Evolutionary conservation across 192 early-diverging fungal genomes (phyloP).

Genomic region (Hyaloraphidium curvatum): DNA sequence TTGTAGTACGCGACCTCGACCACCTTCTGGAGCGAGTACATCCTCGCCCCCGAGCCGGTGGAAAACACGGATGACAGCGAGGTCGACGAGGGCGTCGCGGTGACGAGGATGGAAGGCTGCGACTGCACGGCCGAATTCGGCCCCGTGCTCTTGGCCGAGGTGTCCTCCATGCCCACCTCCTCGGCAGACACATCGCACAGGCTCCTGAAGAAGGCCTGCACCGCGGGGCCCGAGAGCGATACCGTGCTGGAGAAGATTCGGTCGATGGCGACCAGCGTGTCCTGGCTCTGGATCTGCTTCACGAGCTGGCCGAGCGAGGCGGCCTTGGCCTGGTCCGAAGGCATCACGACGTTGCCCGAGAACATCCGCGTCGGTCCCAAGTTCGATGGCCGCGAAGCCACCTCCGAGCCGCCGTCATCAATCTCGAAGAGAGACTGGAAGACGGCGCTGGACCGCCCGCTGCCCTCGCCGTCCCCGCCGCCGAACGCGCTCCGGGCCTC

Average conservation of each 20-base stretch:
- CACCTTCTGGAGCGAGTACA: slow-evolving; percentile 9
- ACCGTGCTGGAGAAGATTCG: slow-evolving; percentile 1
- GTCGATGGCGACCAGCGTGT: slow-evolving; percentile 2
- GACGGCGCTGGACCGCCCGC: neutral
- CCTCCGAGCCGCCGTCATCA: neutral
- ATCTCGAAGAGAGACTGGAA: neutral
- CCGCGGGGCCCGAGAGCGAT: neutral
- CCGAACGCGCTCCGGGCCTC: too few relatives aligned
- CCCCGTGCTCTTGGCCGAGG: neutral
- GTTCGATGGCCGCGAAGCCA: too few relatives aligned
- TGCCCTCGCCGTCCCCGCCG: neutral
- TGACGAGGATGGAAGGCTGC: too few relatives aligned
- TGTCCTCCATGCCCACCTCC: slow-evolving; percentile 4
- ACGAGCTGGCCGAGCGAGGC: neutral
- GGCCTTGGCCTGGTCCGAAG: neutral
- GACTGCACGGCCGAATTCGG: too few relatives aligned
- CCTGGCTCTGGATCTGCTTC: slow-evolving; percentile 3
- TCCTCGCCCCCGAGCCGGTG: neutral
- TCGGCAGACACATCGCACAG: slow-evolving; percentile 6
- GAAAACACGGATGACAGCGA: neutral
- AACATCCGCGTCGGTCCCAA: too few relatives aligned
- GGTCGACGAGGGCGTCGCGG: neutral
- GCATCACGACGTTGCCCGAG: too few relatives aligned
- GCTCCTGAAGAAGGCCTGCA: slow-evolving; percentile 4
- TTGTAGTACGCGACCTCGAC: slow-evolving; percentile 7